Percentiles rank a stretch among this genome's conserved stretches.
These are phyloP conservation scores for Tetrahymena thermophila DNA, from an alignment of 73 alveolate species.

Conservation along the genomic window DNA sequence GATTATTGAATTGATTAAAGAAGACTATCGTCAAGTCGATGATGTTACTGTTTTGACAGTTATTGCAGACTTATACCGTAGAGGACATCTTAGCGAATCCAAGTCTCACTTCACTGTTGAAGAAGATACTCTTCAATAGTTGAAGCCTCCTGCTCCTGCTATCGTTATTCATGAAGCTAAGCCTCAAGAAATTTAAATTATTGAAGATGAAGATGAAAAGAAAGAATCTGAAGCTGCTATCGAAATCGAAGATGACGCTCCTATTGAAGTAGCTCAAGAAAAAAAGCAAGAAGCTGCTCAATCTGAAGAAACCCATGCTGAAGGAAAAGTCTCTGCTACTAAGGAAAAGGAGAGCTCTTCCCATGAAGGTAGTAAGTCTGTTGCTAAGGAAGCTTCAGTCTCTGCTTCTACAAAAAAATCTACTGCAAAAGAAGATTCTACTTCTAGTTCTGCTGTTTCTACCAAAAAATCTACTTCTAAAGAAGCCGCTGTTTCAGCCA, in stretches of 20 bases:
- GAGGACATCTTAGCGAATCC: not conserved
- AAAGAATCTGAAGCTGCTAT: not conserved
- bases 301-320: not conserved
- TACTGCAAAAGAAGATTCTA: not conserved
- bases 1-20: not conserved
- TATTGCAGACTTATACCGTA: not conserved
- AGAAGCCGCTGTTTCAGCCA: not conserved
- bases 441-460: not conserved
- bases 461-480: not conserved
- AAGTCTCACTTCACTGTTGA: not conserved
- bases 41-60: not conserved
- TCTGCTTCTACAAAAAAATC: not conserved
- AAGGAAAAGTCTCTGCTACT: not conserved
- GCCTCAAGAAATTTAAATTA: not conserved
- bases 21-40: not conserved
- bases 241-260: not conserved
- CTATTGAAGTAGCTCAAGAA: not conserved
- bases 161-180: not conserved
- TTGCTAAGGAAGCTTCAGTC: not conserved
- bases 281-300: not conserved
- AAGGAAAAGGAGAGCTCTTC: not conserved
- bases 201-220: not conserved
- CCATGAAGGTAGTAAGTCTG: not conserved
- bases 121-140: not conserved
- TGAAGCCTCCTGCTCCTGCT: not conserved